Evolutionary conservation across 768 basidiomycete species (phyloP).

Genomic region (Boletus sp.): DNA sequence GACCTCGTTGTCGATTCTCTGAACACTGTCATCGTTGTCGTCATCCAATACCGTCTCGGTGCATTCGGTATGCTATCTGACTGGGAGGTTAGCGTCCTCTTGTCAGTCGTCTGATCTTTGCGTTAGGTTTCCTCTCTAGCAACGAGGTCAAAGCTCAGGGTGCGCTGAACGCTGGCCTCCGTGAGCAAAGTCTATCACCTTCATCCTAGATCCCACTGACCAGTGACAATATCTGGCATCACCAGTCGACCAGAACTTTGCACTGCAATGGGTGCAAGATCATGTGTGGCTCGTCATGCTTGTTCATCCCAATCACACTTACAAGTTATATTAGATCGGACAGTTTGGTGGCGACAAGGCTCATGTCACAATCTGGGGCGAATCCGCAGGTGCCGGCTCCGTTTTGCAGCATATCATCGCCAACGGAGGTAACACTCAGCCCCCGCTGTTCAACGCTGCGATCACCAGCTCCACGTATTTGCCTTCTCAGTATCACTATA

Average conservation of each 20-base stretch:
- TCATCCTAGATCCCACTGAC: background rate
- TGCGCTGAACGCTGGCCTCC: conserved; percentile 33
- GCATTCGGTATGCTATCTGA: conserved; percentile 24
- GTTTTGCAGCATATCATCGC: conserved; percentile 35
- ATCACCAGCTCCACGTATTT: conserved; percentile 33
- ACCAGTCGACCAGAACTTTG: conserved; percentile 35
- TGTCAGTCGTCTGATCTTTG: background rate
- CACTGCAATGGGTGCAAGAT: conserved; percentile 36
- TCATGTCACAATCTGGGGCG: conserved; percentile 37
- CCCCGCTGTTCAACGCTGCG: conserved; percentile 31
- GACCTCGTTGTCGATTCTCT: conserved; percentile 26
- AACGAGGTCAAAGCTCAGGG: conserved; percentile 29
- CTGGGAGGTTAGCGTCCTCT: background rate
- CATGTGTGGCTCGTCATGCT: conserved; percentile 18
- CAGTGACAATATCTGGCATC: background rate
- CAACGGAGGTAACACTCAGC: conserved; percentile 31
- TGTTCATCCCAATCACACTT: background rate
- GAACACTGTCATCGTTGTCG: conserved; percentile 24
- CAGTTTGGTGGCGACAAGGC: conserved; percentile 33
- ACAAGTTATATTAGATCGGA: conserved; percentile 23
- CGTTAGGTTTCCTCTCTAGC: conserved; percentile 33
- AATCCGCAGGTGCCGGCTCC: conserved; percentile 35
- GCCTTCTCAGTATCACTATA: conserved; percentile 34
- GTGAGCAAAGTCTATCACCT: conserved; percentile 13
- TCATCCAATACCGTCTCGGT: conserved; percentile 37